Base-by-base conservation (phyloP, 2,329 filamentous ascomycete genomes). In the Blastomyces gilchristii region DNA sequence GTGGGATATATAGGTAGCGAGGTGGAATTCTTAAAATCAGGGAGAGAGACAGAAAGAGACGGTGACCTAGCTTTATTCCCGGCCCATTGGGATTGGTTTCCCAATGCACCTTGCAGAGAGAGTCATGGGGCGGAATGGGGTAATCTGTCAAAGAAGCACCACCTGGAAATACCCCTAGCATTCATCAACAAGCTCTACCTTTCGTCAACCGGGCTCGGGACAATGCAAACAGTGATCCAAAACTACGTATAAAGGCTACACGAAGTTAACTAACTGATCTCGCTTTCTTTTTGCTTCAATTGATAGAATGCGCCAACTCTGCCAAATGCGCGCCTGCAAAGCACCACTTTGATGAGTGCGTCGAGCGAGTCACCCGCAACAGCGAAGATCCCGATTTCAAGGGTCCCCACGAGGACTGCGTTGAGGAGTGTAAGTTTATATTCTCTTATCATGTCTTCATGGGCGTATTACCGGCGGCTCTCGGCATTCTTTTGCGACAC, bases 321-420 rank as follows among this genome's bases (percentile, higher is more conserved):
- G 84, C 88, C 77, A 82, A 89, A 78, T 99, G 94, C 81, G 83
- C 87, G 66, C 87, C 88, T 65, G 85, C 85, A 75, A 99, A 97
- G 87, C 93, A 97, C 84, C 94, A 99, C 85, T 97, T 89, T 78
- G 93, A 97, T 69, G 91, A 97, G 81, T 99, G 94, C 78, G 91
- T 93, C 71, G 92, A 96, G 85, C 91, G 94, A 72, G 94, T 99
- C 71, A 90, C 87, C 65, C 79, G 69, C 72, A 78, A 83, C 74
- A 76, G 82, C 71, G 85, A 91, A 73, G 85, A 88, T 70, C 84
- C 87, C 68, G 86, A 88, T 71, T 82, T 83, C 78, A 86, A 87
- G 79, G 87, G 82, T 63, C 81, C 87, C 71, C 86, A 89, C 73
- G 94, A 99, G 85, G 92, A 97, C 82, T 99, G 94, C 74, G 91